These are phyloP conservation scores for Russula lepida DNA, from an alignment of 768 basidiomycete genomes.

Conservation along the genomic window DNA sequence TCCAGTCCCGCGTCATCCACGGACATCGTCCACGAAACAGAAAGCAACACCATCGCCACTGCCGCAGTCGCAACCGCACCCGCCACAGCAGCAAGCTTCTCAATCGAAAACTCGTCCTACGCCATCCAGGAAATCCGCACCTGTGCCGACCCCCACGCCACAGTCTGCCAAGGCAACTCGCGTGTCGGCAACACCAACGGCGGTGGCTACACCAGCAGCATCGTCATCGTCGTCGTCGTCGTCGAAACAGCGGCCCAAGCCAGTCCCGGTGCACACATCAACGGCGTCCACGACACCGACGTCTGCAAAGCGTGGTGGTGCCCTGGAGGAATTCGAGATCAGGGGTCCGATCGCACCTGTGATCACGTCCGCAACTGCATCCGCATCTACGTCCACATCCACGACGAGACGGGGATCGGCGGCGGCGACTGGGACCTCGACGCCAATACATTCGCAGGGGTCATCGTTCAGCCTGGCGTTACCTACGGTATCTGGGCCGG, in stretches of 20 bases:
- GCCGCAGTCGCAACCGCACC: background rate
- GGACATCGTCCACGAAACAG: background rate
- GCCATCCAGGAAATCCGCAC: constrained; percentile 15
- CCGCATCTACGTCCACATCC: background rate
- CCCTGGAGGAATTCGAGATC: constrained; percentile 36
- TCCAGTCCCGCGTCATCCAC: background rate
- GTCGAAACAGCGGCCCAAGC: constrained; percentile 7
- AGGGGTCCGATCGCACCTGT: constrained; percentile 36
- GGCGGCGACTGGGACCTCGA: constrained; percentile 26
- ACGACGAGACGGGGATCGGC: constrained; percentile 18
- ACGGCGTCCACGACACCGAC: background rate
- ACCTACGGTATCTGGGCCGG: constrained; percentile 25
- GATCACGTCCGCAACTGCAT: background rate
- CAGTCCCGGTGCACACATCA: constrained; percentile 13
- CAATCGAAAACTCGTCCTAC: constrained; percentile 2
- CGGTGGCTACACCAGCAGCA: background rate
- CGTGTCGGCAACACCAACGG: background rate
- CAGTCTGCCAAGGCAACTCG: constrained; percentile 17
- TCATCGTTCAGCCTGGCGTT: constrained; percentile 32
- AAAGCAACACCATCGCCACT: background rate
- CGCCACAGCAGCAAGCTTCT: background rate
- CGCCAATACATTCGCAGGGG: constrained; percentile 24
- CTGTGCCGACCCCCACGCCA: constrained; percentile 18
- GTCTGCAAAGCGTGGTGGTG: background rate
- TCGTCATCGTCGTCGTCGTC: background rate